Conservation (phyloP, 176 grass and related monocot genomes). For the Aegilops bicornis region DNA sequence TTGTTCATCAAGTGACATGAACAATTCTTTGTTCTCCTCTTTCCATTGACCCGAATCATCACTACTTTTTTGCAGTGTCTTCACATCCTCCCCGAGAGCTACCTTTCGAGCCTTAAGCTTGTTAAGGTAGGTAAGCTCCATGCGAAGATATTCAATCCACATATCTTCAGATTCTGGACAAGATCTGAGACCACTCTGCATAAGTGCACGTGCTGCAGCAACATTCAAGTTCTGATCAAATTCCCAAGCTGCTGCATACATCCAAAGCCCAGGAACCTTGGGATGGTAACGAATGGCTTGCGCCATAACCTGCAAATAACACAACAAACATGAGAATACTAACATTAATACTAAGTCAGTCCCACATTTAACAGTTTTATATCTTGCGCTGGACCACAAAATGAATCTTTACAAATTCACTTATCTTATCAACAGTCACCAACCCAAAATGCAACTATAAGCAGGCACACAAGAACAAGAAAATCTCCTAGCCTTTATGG, state of each 20-base stretch:
- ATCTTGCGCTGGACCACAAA: not conserved
- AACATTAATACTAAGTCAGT: not conserved
- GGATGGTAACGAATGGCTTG: constrained; percentile 83
- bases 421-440: not conserved
- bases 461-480: not conserved
- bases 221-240: constrained; percentile 98
- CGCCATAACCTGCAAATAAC: constrained; percentile 29
- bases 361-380: not conserved
- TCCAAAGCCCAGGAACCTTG: constrained; percentile 85
- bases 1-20: constrained; percentile 71
- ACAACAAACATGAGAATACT: constrained; percentile 9
- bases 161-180: constrained; percentile 88
- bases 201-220: constrained; percentile 77
- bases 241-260: constrained; percentile 95
- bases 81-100: constrained; percentile 77
- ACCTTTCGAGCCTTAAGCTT: constrained; percentile 87
- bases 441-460: not conserved
- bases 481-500: not conserved
- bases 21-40: constrained; percentile 84
- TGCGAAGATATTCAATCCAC: constrained; percentile 93
- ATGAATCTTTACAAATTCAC: not conserved
- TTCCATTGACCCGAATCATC: constrained; percentile 56
- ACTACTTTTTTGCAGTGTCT: constrained; percentile 42
- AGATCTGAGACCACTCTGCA: constrained; percentile 87
- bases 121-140: constrained; percentile 97